Percentiles rank a stretch among this genome's conserved stretches.
phyloP scores from a whole-genome alignment of 2,329 filamentous ascomycete species.

The Colletotrichum sp. region DNA sequence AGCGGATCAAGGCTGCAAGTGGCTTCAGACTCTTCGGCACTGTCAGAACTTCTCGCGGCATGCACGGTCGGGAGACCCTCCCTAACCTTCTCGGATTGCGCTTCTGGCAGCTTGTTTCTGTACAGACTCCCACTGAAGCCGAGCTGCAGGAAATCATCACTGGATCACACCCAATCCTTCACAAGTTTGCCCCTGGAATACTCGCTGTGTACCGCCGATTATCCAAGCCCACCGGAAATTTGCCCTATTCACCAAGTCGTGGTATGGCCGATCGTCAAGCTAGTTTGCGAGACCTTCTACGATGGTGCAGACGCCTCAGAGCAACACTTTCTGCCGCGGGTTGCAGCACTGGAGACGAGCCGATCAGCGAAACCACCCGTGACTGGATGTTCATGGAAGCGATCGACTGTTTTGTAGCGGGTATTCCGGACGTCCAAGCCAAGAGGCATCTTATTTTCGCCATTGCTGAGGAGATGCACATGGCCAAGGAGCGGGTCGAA shows the following conservation, averaged over 20 bases:
- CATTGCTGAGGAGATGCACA: constrained; percentile 86
- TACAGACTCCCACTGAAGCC: constrained; percentile 66
- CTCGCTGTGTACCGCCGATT: constrained; percentile 64
- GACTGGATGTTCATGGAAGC: constrained; percentile 94
- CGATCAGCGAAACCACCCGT: constrained; percentile 72
- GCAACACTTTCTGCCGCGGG: constrained; percentile 64
- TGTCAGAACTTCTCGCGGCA: constrained; percentile 76
- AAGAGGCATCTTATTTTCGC: constrained; percentile 65
- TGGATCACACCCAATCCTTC: constrained; percentile 72
- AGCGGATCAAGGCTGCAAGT: constrained; percentile 80
- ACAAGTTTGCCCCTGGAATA: constrained; percentile 64
- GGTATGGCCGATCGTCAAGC: constrained; percentile 55
- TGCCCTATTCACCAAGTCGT: constrained; percentile 46
- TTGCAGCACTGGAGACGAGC: constrained; percentile 70
- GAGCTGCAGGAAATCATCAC: constrained; percentile 80
- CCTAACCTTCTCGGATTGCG: constrained; percentile 82
- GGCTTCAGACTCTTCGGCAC: constrained; percentile 94
- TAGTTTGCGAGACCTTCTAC: constrained; percentile 81
- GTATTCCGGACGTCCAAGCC: constrained; percentile 69
- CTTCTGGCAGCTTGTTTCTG: constrained; percentile 81
- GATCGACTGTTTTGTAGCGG: constrained; percentile 89
- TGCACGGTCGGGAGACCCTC: constrained; percentile 69
- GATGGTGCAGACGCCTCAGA: constrained; percentile 84
- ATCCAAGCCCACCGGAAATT: constrained; percentile 39
- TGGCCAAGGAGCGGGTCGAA: constrained; percentile 81